Conservation (phyloP, 345 rosid genomes). For the Boechera retrofracta region DNA sequence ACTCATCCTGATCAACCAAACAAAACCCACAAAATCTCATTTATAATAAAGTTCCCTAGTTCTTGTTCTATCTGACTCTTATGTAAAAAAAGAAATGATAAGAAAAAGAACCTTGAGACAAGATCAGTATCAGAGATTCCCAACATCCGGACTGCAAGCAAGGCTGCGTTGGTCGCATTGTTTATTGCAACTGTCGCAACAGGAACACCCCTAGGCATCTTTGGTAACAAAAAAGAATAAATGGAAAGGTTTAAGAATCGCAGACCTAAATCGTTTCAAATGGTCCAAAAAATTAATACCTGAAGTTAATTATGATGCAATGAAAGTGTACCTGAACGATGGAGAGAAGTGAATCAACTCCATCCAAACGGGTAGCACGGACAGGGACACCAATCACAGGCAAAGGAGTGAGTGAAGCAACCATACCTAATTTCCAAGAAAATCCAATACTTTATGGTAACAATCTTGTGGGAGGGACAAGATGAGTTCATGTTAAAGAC, state of each 20-base stretch:
- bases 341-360: constrained; percentile 90
- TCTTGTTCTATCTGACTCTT: constrained; percentile 3
- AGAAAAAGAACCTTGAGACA: constrained; percentile 48
- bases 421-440: constrained; percentile 68
- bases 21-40: neutral
- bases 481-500: constrained; percentile 36
- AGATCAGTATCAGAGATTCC: constrained; percentile 77
- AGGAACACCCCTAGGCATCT: constrained; percentile 98
- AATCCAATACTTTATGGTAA: neutral
- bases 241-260: neutral
- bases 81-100: neutral
- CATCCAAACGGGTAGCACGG: constrained; percentile 82
- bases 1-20: constrained; percentile 63
- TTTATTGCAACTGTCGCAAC: constrained; percentile 93
- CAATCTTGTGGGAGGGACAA: neutral
- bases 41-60: neutral
- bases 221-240: constrained; percentile 16
- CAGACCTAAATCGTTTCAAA: neutral
- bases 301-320: constrained; percentile 4
- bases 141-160: constrained; percentile 78
- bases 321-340: constrained; percentile 77
- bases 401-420: constrained; percentile 88
- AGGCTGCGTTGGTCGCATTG: constrained; percentile 86
- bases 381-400: constrained; percentile 96
- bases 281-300: neutral